These are phyloP conservation scores for Cucumis melo DNA, from an alignment of 306 rosid genomes.

Conservation along the genomic window DNA sequence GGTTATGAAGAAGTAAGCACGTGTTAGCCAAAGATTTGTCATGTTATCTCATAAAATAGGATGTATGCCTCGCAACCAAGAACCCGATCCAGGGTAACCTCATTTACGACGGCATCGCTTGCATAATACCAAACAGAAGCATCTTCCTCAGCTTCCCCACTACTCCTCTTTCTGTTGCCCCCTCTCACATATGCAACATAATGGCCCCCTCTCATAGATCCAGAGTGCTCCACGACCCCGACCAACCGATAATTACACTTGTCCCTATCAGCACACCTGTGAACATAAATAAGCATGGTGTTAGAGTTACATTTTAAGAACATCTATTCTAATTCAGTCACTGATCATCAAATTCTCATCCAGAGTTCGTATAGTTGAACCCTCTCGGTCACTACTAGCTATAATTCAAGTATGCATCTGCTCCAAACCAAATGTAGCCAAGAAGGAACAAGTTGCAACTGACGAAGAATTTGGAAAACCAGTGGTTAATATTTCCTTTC, in stretches of 20 bases:
- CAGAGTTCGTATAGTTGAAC: neutral
- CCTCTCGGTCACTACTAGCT: neutral
- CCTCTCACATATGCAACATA: constrained; percentile 87
- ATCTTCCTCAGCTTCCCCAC: constrained; percentile 26
- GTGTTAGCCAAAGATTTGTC: neutral
- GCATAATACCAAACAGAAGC: constrained; percentile 66
- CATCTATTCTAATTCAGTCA: neutral
- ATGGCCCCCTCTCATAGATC: constrained; percentile 90
- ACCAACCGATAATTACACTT: constrained; percentile 44
- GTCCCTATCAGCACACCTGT: constrained; percentile 41
- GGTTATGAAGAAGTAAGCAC: constrained; percentile 1
- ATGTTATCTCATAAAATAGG: constrained; percentile 57
- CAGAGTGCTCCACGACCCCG: constrained; percentile 79
- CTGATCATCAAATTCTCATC: neutral
- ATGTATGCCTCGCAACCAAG: constrained; percentile 79
- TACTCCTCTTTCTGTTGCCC: constrained; percentile 29
- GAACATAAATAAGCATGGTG: neutral
- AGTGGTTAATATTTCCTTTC: neutral
- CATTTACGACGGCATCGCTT: constrained; percentile 54
- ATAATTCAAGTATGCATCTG: neutral
- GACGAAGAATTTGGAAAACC: neutral
- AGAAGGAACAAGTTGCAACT: neutral
- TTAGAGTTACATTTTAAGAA: neutral
- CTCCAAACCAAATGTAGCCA: no score
- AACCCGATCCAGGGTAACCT: constrained; percentile 57